Base-by-base conservation (phyloP, 108 stramenopile species). In the Seminavis robusta region DNA sequence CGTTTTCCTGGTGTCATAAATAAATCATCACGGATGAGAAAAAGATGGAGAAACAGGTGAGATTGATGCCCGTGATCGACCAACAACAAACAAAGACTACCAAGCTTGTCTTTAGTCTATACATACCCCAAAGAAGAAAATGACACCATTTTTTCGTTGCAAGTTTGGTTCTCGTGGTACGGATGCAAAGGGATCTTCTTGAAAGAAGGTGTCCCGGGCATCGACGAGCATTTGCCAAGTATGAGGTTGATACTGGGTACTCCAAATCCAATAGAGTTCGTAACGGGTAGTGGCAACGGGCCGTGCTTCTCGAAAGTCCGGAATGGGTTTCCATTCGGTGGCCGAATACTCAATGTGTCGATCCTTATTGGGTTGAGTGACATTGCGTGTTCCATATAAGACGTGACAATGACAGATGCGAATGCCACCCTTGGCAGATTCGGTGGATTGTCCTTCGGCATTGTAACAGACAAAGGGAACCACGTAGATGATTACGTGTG, bases 221-320 rank as follows among this genome's bases (percentile, higher is more conserved):
- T 84, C 82, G n/a, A 84, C 44, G 8, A 84, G 39, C 57, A 84
- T 33, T 1, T 79, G 64, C 65, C 63, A 65, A 20, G 47, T 49
- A n/a, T 55, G 2, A 3, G 59, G 33, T 23, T 57, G 21, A 49
- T 84, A 84, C 3, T 66, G 34, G 10, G 26, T 23, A n/a, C 67
- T 47, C 82, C 74, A 76, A 47, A 75, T 54, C 82, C 82, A 84
- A 38, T 79, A 84, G 34, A 76, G 40, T 54, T 84, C 82, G 57
- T 76, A 84, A 3, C 82, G 74, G 9, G 66, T 76, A 0, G 68
- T 76, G 24, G 65, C 56, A 5, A 78, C 48, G 9, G 74, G 67
- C 33, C 81, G 54, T n/a, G 73, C 57, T 19, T 30, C 33, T 15
- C 73, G 41, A 21, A 63, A 55, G 56, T 79, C 72, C 10, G 20